Conservation (phyloP, 768 basidiomycete species). For the Mycena epipterygia region DNA sequence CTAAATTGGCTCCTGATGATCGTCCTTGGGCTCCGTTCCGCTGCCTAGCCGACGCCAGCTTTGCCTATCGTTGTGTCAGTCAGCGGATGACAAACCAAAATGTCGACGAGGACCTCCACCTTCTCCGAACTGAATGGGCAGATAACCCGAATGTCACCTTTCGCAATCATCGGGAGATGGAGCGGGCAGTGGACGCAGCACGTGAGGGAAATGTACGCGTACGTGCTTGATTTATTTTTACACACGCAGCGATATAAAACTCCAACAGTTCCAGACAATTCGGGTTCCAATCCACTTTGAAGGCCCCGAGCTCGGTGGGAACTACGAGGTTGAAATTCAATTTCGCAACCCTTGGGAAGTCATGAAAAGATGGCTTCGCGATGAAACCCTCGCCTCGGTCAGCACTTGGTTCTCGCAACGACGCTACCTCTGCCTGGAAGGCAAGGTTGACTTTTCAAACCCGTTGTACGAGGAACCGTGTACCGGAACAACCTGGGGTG, state of each 20-base stretch:
- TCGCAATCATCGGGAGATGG: slow-evolving; percentile 28
- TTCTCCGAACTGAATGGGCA: slow-evolving; percentile 9
- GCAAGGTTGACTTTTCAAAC: slow-evolving; percentile 16
- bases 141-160: slow-evolving; percentile 16
- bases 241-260: too few relatives aligned
- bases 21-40: slow-evolving; percentile 37
- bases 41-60: slow-evolving; percentile 32
- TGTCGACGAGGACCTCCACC: slow-evolving; percentile 23
- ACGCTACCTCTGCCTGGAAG: slow-evolving; percentile 30
- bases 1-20: not conserved
- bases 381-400: slow-evolving; percentile 21
- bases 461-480: slow-evolving; percentile 36
- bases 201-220: too few relatives aligned
- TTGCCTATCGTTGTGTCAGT: slow-evolving; percentile 29
- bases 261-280: slow-evolving; percentile 29
- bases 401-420: slow-evolving; percentile 34
- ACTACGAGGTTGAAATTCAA: slow-evolving; percentile 25
- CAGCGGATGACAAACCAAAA: slow-evolving; percentile 15
- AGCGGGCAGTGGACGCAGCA: slow-evolving; percentile 16
- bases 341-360: slow-evolving; percentile 38
- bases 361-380: slow-evolving; percentile 29
- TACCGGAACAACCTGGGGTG: slow-evolving; percentile 34
- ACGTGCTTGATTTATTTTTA: too few relatives aligned
- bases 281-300: slow-evolving; percentile 22
- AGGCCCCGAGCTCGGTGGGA: slow-evolving; percentile 10